Percentiles rank a stretch among this genome's conserved stretches.
Conservation (phyloP, 176 grass and related monocot genomes). For the Eleusine indica region DNA sequence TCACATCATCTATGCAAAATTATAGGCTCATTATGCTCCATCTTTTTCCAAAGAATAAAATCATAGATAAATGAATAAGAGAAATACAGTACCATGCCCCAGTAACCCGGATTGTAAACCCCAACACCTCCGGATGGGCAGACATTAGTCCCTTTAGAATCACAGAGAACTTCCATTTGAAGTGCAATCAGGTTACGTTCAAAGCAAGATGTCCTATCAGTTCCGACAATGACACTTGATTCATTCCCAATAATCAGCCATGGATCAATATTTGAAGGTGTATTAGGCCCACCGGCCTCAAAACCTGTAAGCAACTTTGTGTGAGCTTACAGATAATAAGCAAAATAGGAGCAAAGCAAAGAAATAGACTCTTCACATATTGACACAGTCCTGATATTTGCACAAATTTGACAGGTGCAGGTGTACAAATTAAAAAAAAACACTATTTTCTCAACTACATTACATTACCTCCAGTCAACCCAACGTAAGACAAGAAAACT, state of each 20-base stretch:
- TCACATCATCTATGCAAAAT: not conserved
- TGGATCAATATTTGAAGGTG: slow-evolving; percentile 86
- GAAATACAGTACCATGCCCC: slow-evolving; percentile 81
- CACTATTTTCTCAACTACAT: not conserved
- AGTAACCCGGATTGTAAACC: slow-evolving; percentile 89
- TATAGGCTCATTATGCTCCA: not conserved
- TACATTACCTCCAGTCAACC: not conserved
- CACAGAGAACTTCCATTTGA: slow-evolving; percentile 78
- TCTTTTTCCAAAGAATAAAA: slow-evolving; percentile 1
- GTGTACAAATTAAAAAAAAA: not conserved
- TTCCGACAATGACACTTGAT: slow-evolving; percentile 62
- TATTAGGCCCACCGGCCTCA: slow-evolving; percentile 87
- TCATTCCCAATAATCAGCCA: slow-evolving; percentile 85
- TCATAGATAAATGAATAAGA: slow-evolving; percentile 13
- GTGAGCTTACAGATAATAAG: slow-evolving; percentile 2
- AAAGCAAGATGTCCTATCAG: slow-evolving; percentile 75
- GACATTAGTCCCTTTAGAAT: slow-evolving; percentile 52
- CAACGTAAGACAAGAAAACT: not conserved
- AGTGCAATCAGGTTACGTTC: slow-evolving; percentile 73
- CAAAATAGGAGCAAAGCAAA: not conserved
- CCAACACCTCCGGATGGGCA: slow-evolving; percentile 83
- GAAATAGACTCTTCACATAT: not conserved
- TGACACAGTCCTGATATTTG: not conserved
- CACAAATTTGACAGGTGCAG: slow-evolving; percentile 1
- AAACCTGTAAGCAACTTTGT: slow-evolving; percentile 62